phyloP scores from a whole-genome alignment of 495 filamentous ascomycete species.

The Annulohypoxylon nitens region DNA sequence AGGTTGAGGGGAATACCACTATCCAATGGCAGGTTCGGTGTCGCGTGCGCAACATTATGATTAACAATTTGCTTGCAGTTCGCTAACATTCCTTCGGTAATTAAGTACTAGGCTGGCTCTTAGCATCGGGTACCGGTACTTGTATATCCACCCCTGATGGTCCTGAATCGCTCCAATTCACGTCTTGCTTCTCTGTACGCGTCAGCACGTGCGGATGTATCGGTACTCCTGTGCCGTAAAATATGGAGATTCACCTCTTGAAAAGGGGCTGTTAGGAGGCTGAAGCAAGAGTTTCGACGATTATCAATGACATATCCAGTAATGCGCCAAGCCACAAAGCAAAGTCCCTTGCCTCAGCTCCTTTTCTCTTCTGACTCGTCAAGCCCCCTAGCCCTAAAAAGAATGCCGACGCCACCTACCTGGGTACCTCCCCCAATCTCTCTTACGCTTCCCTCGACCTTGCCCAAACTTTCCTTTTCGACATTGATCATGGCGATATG shows the following conservation, averaged over 20 bases:
- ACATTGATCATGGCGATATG: constrained; percentile 31
- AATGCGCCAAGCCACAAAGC: constrained; percentile 30
- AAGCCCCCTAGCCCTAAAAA: constrained; percentile 19
- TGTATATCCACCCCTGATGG: neutral
- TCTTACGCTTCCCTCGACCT: constrained; percentile 5
- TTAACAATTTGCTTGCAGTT: constrained; percentile 21
- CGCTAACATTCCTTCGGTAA: constrained; percentile 16
- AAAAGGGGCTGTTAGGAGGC: constrained; percentile 20
- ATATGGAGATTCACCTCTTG: neutral
- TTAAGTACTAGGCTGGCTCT: constrained; percentile 4
- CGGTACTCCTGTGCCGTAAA: constrained; percentile 6
- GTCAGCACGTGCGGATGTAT: constrained; percentile 13
- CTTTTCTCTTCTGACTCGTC: constrained; percentile 13
- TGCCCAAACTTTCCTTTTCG: constrained; percentile 9
- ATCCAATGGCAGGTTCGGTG: constrained; percentile 16
- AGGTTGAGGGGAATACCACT: neutral
- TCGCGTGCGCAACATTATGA: constrained; percentile 19
- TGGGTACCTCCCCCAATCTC: neutral
- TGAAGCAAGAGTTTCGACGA: constrained; percentile 27
- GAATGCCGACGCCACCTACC: constrained; percentile 16
- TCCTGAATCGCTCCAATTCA: neutral
- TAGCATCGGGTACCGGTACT: constrained; percentile 12
- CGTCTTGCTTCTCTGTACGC: neutral
- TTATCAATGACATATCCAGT: constrained; percentile 28
- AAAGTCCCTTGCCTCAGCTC: constrained; percentile 27